Percentiles rank a stretch among this genome's conserved stretches.
Evolutionary conservation across 78 protist genomes (phyloP).

Genomic region (Dictyostelium firmibasis): DNA sequence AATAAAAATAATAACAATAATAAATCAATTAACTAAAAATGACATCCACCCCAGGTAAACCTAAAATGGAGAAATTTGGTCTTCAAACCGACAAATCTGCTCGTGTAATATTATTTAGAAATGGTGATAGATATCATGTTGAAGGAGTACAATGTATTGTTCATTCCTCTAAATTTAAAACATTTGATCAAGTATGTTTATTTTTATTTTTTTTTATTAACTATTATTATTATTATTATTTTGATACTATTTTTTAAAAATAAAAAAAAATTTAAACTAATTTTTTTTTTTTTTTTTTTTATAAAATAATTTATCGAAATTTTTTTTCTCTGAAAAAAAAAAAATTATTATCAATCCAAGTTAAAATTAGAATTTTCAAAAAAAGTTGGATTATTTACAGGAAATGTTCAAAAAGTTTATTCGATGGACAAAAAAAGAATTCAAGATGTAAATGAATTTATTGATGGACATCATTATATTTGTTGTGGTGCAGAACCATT

Average conservation of each 20-base stretch:
- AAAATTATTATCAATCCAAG: no score
- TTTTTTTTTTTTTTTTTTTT: no score
- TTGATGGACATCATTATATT: conserved; percentile 47
- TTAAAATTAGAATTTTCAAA: conserved; percentile 24
- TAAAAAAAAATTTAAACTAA: not conserved
- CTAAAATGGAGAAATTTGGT: conserved; percentile 65
- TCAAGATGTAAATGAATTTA: not conserved
- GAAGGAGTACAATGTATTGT: conserved; percentile 46
- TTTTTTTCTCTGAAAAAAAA: no score
- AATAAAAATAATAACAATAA: not conserved
- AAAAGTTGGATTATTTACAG: conserved; percentile 57
- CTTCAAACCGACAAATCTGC: conserved; percentile 62
- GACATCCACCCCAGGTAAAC: not conserved
- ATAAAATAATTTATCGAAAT: no score
- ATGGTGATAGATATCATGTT: conserved; percentile 56
- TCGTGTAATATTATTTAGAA: conserved; percentile 4
- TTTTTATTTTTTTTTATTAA: no score
- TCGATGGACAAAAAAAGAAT: conserved; percentile 36
- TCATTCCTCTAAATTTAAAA: conserved; percentile 55
- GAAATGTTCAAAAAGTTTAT: conserved; percentile 49
- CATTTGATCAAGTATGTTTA: conserved; percentile 57
- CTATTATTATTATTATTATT: not conserved
- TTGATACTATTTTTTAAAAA: no score
- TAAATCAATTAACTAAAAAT: not conserved
- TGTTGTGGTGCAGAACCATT: conserved; percentile 78